Percentiles rank a stretch among this genome's conserved stretches.
These are phyloP conservation scores for Xylariaceae sp. DNA, from an alignment of 2,329 filamentous ascomycete genomes.

Conservation along the genomic window DNA sequence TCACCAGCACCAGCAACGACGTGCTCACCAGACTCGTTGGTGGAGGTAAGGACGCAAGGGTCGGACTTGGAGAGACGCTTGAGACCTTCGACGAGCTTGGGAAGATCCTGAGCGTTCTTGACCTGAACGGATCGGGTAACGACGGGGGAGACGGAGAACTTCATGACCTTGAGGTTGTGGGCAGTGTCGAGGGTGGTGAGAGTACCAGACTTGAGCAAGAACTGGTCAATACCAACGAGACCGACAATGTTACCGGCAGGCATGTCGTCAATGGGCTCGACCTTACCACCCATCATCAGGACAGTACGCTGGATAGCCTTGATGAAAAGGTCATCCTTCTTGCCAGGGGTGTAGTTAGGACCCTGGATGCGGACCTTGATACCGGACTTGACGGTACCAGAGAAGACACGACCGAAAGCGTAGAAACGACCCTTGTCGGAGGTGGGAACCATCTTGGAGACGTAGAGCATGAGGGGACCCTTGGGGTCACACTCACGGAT, in stretches of 20 bases:
- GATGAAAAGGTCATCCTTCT: constrained; percentile 98
- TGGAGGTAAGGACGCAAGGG: constrained; percentile 90
- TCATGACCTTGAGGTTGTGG: constrained; percentile 99
- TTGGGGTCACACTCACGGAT: constrained; percentile 99
- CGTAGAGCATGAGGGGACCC: constrained; percentile 98
- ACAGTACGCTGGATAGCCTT: constrained; percentile 99
- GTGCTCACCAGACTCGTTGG: constrained; percentile 94
- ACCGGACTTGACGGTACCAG: constrained; percentile 95
- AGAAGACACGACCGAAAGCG: constrained; percentile 99
- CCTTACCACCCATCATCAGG: constrained; percentile 99
- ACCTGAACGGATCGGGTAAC: constrained; percentile 98
- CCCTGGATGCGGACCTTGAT: constrained; percentile 99
- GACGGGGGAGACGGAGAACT: constrained; percentile 99
- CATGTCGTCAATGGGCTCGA: constrained; percentile 98
- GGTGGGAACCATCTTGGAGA: constrained; percentile 99
- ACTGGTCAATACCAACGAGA: constrained; percentile 99
- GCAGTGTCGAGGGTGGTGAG: constrained; percentile 94
- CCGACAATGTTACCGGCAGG: constrained; percentile 99
- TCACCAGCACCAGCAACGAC: constrained; percentile 98
- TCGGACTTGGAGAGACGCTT: constrained; percentile 99
- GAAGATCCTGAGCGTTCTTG: constrained; percentile 99
- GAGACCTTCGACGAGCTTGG: constrained; percentile 99
- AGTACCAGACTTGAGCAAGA: constrained; percentile 99
- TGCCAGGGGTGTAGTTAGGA: constrained; percentile 95
- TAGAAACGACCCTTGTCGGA: constrained; percentile 99